phyloP scores from a whole-genome alignment of 2,329 filamentous ascomycete species.

The Paraphoma chrysanthemicola region DNA sequence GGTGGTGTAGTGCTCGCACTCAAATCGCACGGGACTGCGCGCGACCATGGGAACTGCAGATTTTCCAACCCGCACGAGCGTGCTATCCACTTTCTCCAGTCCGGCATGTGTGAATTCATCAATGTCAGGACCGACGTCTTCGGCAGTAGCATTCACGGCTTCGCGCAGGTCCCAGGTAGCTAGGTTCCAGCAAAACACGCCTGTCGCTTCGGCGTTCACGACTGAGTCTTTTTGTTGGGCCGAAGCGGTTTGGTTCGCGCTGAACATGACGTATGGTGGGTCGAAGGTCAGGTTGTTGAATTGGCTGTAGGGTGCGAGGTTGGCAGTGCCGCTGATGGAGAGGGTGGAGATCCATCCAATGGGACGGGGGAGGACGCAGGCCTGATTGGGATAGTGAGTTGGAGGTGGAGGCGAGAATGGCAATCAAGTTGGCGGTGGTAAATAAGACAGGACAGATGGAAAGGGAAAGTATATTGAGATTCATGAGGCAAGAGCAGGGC shows the following conservation, averaged over 20 bases:
- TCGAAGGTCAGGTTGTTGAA: slow-evolving; percentile 71
- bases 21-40: slow-evolving; percentile 63
- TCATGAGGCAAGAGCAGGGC: too few relatives aligned
- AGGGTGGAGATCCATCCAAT: slow-evolving; percentile 70
- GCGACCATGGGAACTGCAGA: slow-evolving; percentile 60
- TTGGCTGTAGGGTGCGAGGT: slow-evolving; percentile 67
- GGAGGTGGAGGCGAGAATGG: not conserved
- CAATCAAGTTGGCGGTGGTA: not conserved
- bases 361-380: slow-evolving; percentile 66
- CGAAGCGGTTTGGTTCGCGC: slow-evolving; percentile 61
- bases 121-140: slow-evolving; percentile 56
- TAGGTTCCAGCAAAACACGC: slow-evolving; percentile 66
- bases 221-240: slow-evolving; percentile 63
- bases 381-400: slow-evolving; percentile 37
- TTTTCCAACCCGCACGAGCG: slow-evolving; percentile 37
- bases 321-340: slow-evolving; percentile 55
- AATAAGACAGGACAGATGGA: not conserved
- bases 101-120: slow-evolving; percentile 63
- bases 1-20: slow-evolving; percentile 63
- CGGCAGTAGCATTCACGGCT: slow-evolving; percentile 62
- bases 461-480: too few relatives aligned
- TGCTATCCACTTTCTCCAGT: slow-evolving; percentile 57
- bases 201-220: slow-evolving; percentile 62
- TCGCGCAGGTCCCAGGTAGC: slow-evolving; percentile 64
- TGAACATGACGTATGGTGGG: slow-evolving; percentile 69